phyloP scores from a whole-genome alignment of 768 basidiomycete genomes.

The Tylopilus vinaceipallidus region DNA sequence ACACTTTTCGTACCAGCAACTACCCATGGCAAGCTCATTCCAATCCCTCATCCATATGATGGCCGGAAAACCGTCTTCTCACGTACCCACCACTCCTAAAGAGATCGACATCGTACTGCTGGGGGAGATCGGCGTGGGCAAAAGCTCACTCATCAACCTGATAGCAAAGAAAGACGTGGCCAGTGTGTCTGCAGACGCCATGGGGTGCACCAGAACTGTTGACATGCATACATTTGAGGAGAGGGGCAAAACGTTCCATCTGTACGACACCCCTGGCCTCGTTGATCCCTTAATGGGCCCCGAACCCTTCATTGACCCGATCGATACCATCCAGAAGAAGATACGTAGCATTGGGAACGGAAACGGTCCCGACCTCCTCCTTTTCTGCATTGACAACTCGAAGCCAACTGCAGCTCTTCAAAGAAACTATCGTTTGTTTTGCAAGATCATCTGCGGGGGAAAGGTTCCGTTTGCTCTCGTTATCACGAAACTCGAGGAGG shows the following conservation, averaged over 20 bases:
- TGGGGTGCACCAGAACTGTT: conserved; percentile 34
- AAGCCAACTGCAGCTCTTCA: conserved; percentile 24
- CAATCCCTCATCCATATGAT: conserved; percentile 10
- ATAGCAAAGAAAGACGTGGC: conserved; percentile 28
- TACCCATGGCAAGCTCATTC: conserved; percentile 8
- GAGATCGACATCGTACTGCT: conserved; percentile 36
- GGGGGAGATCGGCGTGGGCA: conserved; percentile 34
- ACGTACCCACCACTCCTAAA: not conserved
- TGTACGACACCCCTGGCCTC: conserved; percentile 36
- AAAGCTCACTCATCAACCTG: conserved; percentile 45
- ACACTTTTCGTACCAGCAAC: conserved; percentile 11
- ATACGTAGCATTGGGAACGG: conserved; percentile 30
- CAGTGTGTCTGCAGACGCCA: conserved; percentile 28
- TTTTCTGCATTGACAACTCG: conserved; percentile 31
- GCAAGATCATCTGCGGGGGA: conserved; percentile 23
- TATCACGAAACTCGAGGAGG: conserved; percentile 30
- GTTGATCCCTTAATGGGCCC: conserved; percentile 24
- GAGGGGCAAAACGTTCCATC: conserved; percentile 18
- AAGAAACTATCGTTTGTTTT: conserved; percentile 30
- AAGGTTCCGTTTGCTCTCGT: conserved; percentile 30
- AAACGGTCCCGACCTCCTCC: conserved; percentile 29
- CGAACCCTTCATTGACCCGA: conserved; percentile 18
- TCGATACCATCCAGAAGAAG: conserved; percentile 27
- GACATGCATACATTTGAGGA: conserved; percentile 25
- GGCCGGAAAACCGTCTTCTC: conserved; percentile 6